Percentiles rank a stretch among this genome's conserved stretches.
Conservation (phyloP, 75 land plant genomes). For the Sequoia sempervirens region DNA sequence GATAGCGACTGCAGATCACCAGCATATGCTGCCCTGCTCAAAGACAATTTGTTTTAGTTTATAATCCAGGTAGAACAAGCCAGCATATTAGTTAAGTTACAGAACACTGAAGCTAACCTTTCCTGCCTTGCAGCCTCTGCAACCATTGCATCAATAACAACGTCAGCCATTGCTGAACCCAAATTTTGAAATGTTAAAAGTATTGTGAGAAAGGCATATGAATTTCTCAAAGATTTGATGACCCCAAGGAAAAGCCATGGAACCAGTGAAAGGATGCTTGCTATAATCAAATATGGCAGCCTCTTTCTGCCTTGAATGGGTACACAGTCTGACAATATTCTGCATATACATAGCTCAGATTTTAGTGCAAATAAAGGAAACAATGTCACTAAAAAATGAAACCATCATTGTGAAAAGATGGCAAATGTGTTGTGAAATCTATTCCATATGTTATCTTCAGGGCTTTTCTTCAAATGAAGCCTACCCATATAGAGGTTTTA, state of each 20-base stretch:
- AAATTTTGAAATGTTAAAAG: constrained; percentile 68
- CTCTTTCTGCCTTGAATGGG: constrained; percentile 62
- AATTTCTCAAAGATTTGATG: constrained; percentile 31
- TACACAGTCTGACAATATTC: constrained; percentile 71
- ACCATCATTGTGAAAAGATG: neutral
- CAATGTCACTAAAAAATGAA: neutral
- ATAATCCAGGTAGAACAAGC: neutral
- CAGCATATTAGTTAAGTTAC: neutral
- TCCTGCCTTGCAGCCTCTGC: constrained; percentile 70
- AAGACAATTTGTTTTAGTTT: constrained; percentile 3
- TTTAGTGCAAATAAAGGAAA: constrained; percentile 2
- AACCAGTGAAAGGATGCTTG: constrained; percentile 65
- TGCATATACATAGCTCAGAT: constrained; percentile 22
- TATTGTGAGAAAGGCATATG: constrained; percentile 32
- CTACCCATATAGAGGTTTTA: constrained; percentile 80
- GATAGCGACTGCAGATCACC: constrained; percentile 82
- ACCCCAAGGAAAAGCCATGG: constrained; percentile 77
- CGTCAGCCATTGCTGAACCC: constrained; percentile 94
- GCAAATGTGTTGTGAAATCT: neutral
- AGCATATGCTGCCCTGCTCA: constrained; percentile 58
- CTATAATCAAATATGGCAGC: constrained; percentile 60
- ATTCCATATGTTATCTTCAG: neutral
- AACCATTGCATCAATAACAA: constrained; percentile 86
- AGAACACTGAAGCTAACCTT: constrained; percentile 28
- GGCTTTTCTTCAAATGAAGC: neutral